Conservation (phyloP, 805 yeast genomes). For the Suhomyces pyralidae region DNA sequence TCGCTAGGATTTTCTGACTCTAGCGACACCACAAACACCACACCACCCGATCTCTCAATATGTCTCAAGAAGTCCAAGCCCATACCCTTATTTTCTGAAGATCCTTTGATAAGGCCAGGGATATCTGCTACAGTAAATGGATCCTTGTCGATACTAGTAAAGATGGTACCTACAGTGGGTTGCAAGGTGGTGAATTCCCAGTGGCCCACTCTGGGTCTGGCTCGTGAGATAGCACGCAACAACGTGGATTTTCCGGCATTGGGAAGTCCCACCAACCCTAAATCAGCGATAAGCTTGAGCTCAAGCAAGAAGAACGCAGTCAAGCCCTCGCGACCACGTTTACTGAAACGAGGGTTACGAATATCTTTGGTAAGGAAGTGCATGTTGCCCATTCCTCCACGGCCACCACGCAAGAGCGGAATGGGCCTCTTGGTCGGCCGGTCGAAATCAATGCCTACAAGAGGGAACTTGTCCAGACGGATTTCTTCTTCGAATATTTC, state of each 20-base stretch:
- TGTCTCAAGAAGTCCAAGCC: conserved; percentile 91
- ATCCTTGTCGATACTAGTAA: conserved; percentile 57
- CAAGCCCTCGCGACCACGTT: conserved; percentile 69
- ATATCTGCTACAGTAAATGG: conserved; percentile 95
- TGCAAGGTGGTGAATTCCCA: conserved; percentile 95
- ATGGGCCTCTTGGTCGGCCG: conserved; percentile 63
- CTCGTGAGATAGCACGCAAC: conserved; percentile 80
- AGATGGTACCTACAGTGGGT: conserved; percentile 89
- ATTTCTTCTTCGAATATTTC: conserved; percentile 57
- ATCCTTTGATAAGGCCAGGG: conserved; percentile 93
- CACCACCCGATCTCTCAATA: conserved; percentile 85
- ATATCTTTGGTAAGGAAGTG: conserved; percentile 82
- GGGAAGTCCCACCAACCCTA: conserved; percentile 93
- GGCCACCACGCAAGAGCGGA: conserved; percentile 75
- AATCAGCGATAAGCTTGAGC: conserved; percentile 82
- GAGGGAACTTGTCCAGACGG: conserved; percentile 66
- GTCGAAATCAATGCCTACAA: conserved; percentile 74
- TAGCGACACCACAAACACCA: conserved; percentile 81
- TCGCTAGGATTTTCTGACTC: conserved; percentile 63
- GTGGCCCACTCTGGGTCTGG: conserved; percentile 88
- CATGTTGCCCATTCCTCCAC: conserved; percentile 96
- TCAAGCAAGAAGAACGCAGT: conserved; percentile 73
- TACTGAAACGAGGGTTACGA: conserved; percentile 87
- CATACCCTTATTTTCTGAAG: conserved; percentile 82
- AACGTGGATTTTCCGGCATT: conserved; percentile 96